A percentile compares a stretch with the other conserved stretches of the same genome.
Evolutionary conservation across 164 flowering plant species (phyloP).

Genomic region (Vitis cinerea): DNA sequence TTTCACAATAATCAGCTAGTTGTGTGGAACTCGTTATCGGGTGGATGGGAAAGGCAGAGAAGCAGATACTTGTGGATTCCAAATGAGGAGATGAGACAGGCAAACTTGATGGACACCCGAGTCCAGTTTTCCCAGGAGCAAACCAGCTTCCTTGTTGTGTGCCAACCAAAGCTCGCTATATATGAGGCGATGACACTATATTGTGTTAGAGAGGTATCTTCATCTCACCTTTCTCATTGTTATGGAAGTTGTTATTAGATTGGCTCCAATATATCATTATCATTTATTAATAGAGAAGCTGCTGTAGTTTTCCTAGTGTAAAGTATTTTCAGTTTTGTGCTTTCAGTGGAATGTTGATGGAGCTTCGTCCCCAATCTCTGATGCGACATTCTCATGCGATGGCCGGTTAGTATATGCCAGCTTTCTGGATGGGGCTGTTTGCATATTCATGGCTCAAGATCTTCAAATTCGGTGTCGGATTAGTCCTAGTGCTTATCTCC

Average conservation of each 20-base stretch:
- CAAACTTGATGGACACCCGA: conserved; percentile 23
- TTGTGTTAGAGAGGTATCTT: conserved; percentile 29
- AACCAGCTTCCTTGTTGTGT: conserved; percentile 32
- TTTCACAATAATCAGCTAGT: conserved; percentile 25
- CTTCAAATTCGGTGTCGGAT: conserved; percentile 32
- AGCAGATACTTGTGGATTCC: conserved; percentile 38
- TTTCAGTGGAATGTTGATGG: conserved; percentile 37
- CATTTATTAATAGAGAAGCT: neutral
- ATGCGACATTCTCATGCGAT: conserved; percentile 45
- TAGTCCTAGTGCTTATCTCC: conserved; percentile 31
- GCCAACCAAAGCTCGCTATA: conserved; percentile 37
- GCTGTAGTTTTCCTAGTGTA: neutral
- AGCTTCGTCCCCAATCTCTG: conserved; percentile 27
- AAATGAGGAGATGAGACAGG: conserved; percentile 23
- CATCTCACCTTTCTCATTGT: neutral
- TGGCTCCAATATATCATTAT: too few relatives aligned
- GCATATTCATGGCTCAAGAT: conserved; percentile 27
- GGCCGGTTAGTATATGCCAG: conserved; percentile 38
- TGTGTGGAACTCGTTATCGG: conserved; percentile 34
- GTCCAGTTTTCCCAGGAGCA: conserved; percentile 49
- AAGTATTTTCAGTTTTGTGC: neutral
- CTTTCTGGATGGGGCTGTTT: conserved; percentile 33
- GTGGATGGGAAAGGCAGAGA: conserved; percentile 42
- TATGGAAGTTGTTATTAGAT: too few relatives aligned
- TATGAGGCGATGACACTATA: conserved; percentile 33